Percentiles rank a stretch among this genome's conserved stretches.
These are phyloP conservation scores for Didymella pomorum DNA, from an alignment of 2,329 filamentous ascomycete species.

Conservation along the genomic window DNA sequence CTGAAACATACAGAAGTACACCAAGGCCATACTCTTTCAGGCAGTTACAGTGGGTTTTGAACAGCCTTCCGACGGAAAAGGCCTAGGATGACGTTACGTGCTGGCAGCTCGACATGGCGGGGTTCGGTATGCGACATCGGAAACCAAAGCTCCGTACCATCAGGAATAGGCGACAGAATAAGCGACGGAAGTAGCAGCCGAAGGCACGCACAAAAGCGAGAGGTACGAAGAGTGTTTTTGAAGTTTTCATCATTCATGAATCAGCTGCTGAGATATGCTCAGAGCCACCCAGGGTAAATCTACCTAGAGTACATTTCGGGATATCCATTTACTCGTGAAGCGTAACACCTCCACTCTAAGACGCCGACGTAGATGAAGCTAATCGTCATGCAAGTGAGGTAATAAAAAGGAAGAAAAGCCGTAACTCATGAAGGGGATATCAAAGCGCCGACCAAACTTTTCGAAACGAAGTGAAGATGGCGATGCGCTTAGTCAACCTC, in stretches of 20 bases:
- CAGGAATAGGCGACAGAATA: neutral
- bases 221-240: constrained; percentile 22
- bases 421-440: constrained; percentile 52
- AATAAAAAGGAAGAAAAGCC: constrained; percentile 43
- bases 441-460: constrained; percentile 51
- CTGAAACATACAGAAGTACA: neutral
- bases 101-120: constrained; percentile 9
- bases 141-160: neutral
- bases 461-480: constrained; percentile 39
- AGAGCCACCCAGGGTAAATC: constrained; percentile 39
- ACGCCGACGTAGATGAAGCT: constrained; percentile 44
- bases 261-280: constrained; percentile 30
- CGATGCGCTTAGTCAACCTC: constrained; percentile 84
- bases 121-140: constrained; percentile 12
- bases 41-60: constrained; percentile 10
- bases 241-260: constrained; percentile 46
- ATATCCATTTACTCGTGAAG: constrained; percentile 49
- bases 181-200: neutral
- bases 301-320: constrained; percentile 47
- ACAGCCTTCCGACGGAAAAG: constrained; percentile 33
- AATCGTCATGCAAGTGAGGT: constrained; percentile 45
- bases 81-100: constrained; percentile 27
- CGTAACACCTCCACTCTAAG: constrained; percentile 45
- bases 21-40: constrained; percentile 6
- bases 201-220: neutral